Evolutionary conservation across 129 eudicot genomes (phyloP).

Genomic region (Silybum marianum): DNA sequence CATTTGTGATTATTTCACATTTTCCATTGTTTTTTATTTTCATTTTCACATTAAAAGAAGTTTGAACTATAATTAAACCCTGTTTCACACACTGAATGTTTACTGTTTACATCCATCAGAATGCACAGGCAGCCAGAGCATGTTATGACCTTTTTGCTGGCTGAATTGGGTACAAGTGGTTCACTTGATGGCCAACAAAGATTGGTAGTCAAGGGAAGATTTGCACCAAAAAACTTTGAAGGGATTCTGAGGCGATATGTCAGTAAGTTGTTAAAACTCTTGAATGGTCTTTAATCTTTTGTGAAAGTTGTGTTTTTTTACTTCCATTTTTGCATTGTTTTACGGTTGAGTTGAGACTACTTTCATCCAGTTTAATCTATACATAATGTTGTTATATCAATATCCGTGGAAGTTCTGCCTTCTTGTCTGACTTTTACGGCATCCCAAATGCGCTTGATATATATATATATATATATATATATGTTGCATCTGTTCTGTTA

Average conservation of each 20-base stretch:
- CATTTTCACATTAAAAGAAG: not conserved
- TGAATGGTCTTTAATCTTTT: not conserved
- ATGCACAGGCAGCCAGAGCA: conserved; percentile 80
- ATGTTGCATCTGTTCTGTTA: not conserved
- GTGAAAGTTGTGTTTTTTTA: too few relatives aligned
- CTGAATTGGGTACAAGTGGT: conserved; percentile 84
- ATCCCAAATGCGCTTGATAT: too few relatives aligned
- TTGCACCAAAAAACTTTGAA: conserved; percentile 71
- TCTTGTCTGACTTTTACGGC: too few relatives aligned
- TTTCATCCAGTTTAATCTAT: too few relatives aligned
- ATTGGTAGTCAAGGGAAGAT: conserved; percentile 61
- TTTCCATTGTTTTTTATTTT: not conserved
- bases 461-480: not conserved
- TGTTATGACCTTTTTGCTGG: conserved; percentile 70
- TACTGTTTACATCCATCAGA: conserved; percentile 17
- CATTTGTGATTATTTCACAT: not conserved
- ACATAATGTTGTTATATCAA: too few relatives aligned
- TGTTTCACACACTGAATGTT: not conserved
- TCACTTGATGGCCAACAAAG: conserved; percentile 83
- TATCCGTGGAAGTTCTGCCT: too few relatives aligned
- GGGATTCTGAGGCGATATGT: conserved; percentile 64
- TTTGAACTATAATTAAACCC: not conserved
- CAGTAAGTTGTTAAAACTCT: conserved; percentile 45
- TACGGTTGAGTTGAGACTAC: too few relatives aligned
- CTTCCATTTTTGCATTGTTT: too few relatives aligned